Conservation (phyloP, 2,329 filamentous ascomycete species). For the Aspergillus neotritici region DNA sequence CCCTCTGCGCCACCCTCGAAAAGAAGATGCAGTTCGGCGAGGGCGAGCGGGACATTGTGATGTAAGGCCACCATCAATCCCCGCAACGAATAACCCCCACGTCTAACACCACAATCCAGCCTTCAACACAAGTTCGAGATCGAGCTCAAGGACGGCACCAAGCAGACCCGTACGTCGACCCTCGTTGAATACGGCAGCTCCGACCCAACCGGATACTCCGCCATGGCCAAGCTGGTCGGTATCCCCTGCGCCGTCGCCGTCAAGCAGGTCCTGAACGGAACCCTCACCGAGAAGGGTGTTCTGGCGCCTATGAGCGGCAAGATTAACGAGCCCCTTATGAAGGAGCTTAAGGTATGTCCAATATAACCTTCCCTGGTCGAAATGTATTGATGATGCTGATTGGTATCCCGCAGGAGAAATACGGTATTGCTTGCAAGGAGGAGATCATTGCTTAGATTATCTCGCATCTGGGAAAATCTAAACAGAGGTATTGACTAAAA, state of each 20-base stretch:
- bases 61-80: conserved; percentile 37
- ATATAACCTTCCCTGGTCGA: no score
- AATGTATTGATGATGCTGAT: no score
- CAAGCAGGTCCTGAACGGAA: conserved; percentile 70
- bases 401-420: no score
- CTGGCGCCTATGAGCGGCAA: conserved; percentile 70
- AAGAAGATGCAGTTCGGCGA: conserved; percentile 84
- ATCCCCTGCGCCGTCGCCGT: conserved; percentile 70
- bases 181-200: conserved; percentile 77
- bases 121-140: conserved; percentile 64
- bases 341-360: conserved; percentile 60
- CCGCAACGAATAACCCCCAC: no score
- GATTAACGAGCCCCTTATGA: conserved; percentile 67
- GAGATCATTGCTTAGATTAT: no score
- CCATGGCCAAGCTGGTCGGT: conserved; percentile 80
- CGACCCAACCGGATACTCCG: conserved; percentile 59
- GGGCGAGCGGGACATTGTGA: conserved; percentile 77
- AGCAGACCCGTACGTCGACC: conserved; percentile 73
- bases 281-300: conserved; percentile 63
- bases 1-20: conserved; percentile 82
- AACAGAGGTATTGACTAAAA: no score
- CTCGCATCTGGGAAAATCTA: no score
- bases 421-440: no score
- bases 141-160: conserved; percentile 71
- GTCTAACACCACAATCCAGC: no score